A percentile compares a stretch with the other conserved stretches of the same genome.
phyloP scores from a whole-genome alignment of 202 grass and related monocot genomes.

The Zoysia matrella region DNA sequence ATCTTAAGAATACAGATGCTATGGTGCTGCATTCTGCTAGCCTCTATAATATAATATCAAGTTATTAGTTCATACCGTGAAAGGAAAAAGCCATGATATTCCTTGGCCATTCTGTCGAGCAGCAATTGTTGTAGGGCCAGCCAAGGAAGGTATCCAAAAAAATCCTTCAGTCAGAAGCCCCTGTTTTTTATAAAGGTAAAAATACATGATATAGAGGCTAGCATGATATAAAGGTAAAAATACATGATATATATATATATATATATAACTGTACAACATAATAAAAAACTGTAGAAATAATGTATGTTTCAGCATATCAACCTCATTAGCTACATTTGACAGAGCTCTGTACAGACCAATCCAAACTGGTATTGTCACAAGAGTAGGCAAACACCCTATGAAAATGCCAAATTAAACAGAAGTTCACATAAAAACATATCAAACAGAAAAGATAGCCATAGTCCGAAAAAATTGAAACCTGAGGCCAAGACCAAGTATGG shows the following conservation, averaged over 20 bases:
- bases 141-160: slow-evolving; percentile 99
- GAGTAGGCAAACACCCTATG: slow-evolving; percentile 94
- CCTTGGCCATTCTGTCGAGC: slow-evolving; percentile 78
- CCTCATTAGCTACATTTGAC: slow-evolving; percentile 99
- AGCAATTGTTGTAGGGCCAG: slow-evolving; percentile 89
- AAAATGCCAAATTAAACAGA: slow-evolving; percentile 39
- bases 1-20: slow-evolving; percentile 2
- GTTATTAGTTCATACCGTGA: slow-evolving; percentile 60
- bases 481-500: slow-evolving; percentile 8
- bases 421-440: neutral
- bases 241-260: too few relatives aligned
- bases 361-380: slow-evolving; percentile 97
- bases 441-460: slow-evolving; percentile 14
- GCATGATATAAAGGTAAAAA: too few relatives aligned
- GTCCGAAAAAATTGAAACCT: slow-evolving; percentile 5
- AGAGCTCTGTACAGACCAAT: slow-evolving; percentile 98
- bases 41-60: neutral
- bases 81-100: slow-evolving; percentile 98
- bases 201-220: too few relatives aligned
- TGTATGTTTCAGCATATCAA: slow-evolving; percentile 44
- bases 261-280: slow-evolving; percentile 31
- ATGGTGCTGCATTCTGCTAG: neutral
- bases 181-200: slow-evolving; percentile 53
- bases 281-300: slow-evolving; percentile 33
- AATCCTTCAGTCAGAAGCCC: slow-evolving; percentile 97